Evolutionary conservation across 1,284 basidiomycete species (phyloP), one percentile per base, ranked within the genome.

Genomic region (Mixia osmundae): DNA sequence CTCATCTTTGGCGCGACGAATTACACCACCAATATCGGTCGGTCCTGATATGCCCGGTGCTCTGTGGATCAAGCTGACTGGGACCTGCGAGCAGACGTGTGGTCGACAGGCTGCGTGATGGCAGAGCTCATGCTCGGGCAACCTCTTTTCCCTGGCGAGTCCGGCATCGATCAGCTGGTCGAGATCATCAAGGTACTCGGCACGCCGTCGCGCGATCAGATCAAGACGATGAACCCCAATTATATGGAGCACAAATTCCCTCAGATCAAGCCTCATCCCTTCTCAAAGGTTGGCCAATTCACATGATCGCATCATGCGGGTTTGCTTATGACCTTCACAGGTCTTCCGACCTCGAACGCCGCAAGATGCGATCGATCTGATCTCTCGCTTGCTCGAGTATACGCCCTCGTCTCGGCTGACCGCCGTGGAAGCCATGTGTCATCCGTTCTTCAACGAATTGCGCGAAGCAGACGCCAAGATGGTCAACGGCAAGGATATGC

Each of bases 241-340:
- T 99, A 99, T 63, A 97, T 97, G 91, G 91, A 99, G 59, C 89
- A 99, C 71, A 95, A 95, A 61, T 99, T 99, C 67, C 89, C 89
- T 6, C 89, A 97, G 61, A 99, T 99, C 65, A 89, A 91, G 58
- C 83, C 87, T 25, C 80, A 91, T 55, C 80, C 82, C 1, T 87
- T 87, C 66, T 76, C 73, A 53, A 87, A 87, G 69, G 76, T 75
- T 46, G 25, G 59, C 53, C 12, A 3, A 16, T 19, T 14, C 15
- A 4, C 30, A 18, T 29, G 16, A 27, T 40, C 3, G 22, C 28
- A 18, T 27, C 21, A 27, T 41, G 25, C 38, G 21, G 11, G 21
- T 18, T 21, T 31, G 35, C 22, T 30, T n/a, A 16, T 14, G 24
- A 9, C 26, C 24, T 30, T 32, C n/a, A 31, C 58, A 87, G 79